Percentiles rank a stretch among this genome's conserved stretches.
Conservation (phyloP, 148 eudicot species). For the Amaranthus palmeri region DNA sequence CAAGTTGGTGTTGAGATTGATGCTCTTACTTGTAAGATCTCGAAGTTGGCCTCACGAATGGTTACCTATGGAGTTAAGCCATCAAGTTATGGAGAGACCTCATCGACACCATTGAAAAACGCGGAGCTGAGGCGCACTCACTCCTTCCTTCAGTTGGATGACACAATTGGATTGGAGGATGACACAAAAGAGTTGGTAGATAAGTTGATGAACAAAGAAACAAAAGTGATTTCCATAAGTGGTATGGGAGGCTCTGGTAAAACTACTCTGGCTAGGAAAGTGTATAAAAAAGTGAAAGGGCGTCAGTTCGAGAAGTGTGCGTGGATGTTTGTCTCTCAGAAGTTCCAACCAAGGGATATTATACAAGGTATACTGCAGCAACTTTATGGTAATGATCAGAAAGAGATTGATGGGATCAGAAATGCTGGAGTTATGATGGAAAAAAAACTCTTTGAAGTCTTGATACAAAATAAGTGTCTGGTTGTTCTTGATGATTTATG, state of each 20-base stretch:
- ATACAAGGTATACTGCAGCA: background rate
- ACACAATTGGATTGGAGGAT: background rate
- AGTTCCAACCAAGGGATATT: background rate
- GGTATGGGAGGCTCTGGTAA: slow-evolving; percentile 1
- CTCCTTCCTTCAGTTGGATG: background rate
- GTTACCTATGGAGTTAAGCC: background rate
- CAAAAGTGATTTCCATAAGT: background rate
- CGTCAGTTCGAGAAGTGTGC: slow-evolving; percentile 1
- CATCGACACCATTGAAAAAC: background rate
- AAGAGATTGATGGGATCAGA: background rate
- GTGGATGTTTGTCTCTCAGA: slow-evolving; percentile 5
- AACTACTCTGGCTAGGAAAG: slow-evolving; percentile 5
- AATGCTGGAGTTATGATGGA: no score
- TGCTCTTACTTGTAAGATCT: background rate
- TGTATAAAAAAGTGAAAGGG: background rate
- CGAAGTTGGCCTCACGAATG: background rate
- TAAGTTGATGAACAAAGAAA: background rate
- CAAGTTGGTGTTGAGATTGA: background rate
- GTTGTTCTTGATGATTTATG: slow-evolving; percentile 13
- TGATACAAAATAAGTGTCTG: background rate
- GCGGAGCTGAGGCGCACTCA: background rate
- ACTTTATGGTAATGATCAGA: background rate
- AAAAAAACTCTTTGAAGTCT: background rate
- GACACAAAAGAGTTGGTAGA: background rate
- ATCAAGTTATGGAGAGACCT: background rate